These are phyloP conservation scores for Phaeosphaeriaceae sp. DNA, from an alignment of 2,329 filamentous ascomycete genomes.

Conservation along the genomic window DNA sequence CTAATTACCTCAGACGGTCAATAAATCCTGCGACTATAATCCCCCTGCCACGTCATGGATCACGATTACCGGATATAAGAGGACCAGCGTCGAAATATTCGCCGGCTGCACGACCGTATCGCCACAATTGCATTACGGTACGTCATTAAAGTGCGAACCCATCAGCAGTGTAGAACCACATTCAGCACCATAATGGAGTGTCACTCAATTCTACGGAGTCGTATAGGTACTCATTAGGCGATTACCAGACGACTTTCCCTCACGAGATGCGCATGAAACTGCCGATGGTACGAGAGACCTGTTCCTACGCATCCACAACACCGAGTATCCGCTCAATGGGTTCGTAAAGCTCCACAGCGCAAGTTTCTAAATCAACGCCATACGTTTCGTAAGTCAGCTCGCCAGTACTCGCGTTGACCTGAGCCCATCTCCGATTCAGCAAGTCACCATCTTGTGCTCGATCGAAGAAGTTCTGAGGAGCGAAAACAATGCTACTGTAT, in stretches of 20 bases:
- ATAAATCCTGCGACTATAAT: not conserved
- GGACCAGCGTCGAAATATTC: not conserved
- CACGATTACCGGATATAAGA: not conserved
- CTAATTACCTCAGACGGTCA: not conserved
- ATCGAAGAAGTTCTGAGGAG: conserved; percentile 32
- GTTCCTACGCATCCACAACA: conserved; percentile 5
- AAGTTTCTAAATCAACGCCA: conserved; percentile 22
- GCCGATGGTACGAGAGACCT: not conserved
- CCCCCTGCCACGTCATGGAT: not conserved
- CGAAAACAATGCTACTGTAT: conserved; percentile 28
- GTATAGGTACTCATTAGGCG: not conserved
- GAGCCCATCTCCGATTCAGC: conserved; percentile 27
- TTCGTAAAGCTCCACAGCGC: conserved; percentile 17
- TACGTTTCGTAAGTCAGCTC: conserved; percentile 24
- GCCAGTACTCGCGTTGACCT: conserved; percentile 17
- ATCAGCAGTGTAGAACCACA: not conserved
- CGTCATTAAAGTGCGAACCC: not conserved
- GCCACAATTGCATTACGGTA: not conserved
- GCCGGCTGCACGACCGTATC: not conserved
- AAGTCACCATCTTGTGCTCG: conserved; percentile 29
- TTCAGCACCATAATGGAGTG: not conserved
- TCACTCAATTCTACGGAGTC: too few relatives aligned
- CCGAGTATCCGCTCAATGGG: conserved; percentile 16
- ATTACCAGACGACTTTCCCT: not conserved
- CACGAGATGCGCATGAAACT: not conserved